These are phyloP conservation scores for Stromatinia cepivora DNA, from an alignment of 2,329 filamentous ascomycete genomes.

Conservation along the genomic window DNA sequence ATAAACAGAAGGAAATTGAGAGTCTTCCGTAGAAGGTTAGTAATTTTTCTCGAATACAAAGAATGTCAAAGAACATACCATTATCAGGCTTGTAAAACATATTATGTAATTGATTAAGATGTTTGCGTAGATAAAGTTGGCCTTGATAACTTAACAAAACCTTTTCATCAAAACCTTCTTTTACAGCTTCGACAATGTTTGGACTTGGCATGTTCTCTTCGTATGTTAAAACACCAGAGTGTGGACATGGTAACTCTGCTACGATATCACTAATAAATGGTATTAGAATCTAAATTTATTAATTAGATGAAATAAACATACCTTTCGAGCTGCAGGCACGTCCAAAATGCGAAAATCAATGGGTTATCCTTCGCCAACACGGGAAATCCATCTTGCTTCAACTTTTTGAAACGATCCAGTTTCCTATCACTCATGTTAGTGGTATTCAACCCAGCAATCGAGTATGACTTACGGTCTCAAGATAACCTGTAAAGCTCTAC, in stretches of 20 bases:
- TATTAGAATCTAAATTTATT: constrained; percentile 23
- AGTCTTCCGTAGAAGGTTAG: constrained; percentile 33
- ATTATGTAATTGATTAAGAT: constrained; percentile 62
- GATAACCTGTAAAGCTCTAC: constrained; percentile 65
- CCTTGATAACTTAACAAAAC: constrained; percentile 62
- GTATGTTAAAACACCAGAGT: constrained; percentile 60
- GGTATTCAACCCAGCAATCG: constrained; percentile 7
- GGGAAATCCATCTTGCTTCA: constrained; percentile 30
- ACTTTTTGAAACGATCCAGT: constrained; percentile 45
- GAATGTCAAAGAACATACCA: constrained; percentile 27
- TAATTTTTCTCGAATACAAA: constrained; percentile 51
- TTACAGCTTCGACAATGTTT: constrained; percentile 50
- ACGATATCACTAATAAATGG: constrained; percentile 70
- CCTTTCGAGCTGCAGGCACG: constrained; percentile 89
- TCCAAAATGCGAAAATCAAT: constrained; percentile 82
- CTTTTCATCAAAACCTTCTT: constrained; percentile 48
- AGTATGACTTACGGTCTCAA: constrained; percentile 58
- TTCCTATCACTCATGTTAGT: constrained; percentile 34
- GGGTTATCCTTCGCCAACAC: constrained; percentile 55
- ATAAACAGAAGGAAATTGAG: constrained; percentile 30
- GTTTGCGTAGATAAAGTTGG: constrained; percentile 64
- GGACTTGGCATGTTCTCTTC: constrained; percentile 68
- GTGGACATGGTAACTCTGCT: constrained; percentile 72
- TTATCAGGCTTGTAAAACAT: constrained; percentile 41
- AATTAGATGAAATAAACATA: constrained; percentile 42